Evolutionary conservation across 2,329 filamentous ascomycete species (phyloP).

Genomic region (Aspergillus eucalypticola): DNA sequence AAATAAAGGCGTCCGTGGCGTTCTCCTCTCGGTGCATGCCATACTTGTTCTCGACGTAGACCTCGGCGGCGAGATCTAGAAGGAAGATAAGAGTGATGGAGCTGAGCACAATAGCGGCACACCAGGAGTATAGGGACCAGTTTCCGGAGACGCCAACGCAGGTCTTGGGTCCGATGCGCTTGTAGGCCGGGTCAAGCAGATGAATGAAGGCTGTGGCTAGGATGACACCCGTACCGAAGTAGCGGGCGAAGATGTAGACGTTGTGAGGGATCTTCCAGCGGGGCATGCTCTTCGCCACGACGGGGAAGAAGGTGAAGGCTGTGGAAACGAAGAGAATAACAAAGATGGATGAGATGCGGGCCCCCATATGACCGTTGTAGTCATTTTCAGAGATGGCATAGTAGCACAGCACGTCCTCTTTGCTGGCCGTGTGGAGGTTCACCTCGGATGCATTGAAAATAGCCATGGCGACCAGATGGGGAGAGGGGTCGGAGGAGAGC

Average conservation of each 20-base stretch:
- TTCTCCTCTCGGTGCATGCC: constrained; percentile 33
- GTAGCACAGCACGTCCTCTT: constrained; percentile 13
- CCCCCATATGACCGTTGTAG: constrained; percentile 16
- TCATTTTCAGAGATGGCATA: constrained; percentile 13
- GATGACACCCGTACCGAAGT: constrained; percentile 18
- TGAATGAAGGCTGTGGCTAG: constrained; percentile 18
- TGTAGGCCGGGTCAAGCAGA: constrained; percentile 18
- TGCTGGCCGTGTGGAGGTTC: constrained; percentile 10
- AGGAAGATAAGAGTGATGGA: constrained; percentile 14
- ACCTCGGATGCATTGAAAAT: constrained; percentile 13
- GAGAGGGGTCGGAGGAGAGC: too few species aligned
- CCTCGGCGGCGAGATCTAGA: constrained; percentile 51
- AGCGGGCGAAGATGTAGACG: constrained; percentile 17
- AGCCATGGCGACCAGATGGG: not conserved
- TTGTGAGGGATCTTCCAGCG: constrained; percentile 12
- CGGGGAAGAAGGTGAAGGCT: constrained; percentile 14
- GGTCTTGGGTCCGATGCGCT: constrained; percentile 15
- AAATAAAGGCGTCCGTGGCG: constrained; percentile 6
- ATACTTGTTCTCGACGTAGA: constrained; percentile 54
- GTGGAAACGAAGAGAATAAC: constrained; percentile 17
- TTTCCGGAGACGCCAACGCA: constrained; percentile 15
- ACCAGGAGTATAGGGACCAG: constrained; percentile 18
- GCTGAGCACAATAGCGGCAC: constrained; percentile 13
- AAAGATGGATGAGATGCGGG: constrained; percentile 17
- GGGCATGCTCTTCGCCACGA: constrained; percentile 11